phyloP scores from a whole-genome alignment of 768 basidiomycete genomes.

The Kwoniella heveanensis region DNA sequence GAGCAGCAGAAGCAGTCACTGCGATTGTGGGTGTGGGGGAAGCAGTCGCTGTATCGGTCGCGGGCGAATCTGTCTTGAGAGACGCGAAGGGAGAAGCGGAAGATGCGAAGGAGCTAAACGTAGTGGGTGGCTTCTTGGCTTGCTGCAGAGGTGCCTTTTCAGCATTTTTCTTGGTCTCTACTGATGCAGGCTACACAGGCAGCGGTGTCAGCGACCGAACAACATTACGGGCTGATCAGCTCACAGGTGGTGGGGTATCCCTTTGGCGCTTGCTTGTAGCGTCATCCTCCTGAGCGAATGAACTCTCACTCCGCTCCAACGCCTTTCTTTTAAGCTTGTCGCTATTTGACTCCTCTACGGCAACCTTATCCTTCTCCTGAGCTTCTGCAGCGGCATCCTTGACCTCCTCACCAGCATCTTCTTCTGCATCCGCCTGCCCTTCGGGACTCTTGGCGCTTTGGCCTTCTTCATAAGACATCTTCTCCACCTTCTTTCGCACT shows the following conservation, averaged over 20 bases:
- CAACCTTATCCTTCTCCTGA: constrained; percentile 18
- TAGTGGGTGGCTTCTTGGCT: constrained; percentile 22
- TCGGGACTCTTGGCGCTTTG: background rate
- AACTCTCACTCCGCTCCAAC: constrained; percentile 44
- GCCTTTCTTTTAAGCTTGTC: constrained; percentile 46
- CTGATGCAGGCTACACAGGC: background rate
- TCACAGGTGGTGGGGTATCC: constrained; percentile 33
- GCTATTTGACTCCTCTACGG: constrained; percentile 17
- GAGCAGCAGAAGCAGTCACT: constrained; percentile 4
- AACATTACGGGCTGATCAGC: background rate
- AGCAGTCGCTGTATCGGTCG: background rate
- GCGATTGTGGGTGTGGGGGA: background rate
- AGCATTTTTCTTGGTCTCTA: background rate
- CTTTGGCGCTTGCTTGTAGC: constrained; percentile 36
- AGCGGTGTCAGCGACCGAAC: background rate
- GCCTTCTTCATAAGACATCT: constrained; percentile 44
- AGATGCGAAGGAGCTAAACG: constrained; percentile 45
- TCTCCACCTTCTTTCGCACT: constrained; percentile 47
- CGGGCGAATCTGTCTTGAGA: constrained; percentile 18
- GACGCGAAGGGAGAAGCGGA: constrained; percentile 39
- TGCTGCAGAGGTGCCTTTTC: background rate
- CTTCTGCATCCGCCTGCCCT: background rate
- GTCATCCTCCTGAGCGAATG: constrained; percentile 25
- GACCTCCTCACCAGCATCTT: background rate
- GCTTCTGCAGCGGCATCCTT: background rate